These are phyloP conservation scores for Spatholobus suberectus DNA, from an alignment of 306 rosid species.

Conservation along the genomic window DNA sequence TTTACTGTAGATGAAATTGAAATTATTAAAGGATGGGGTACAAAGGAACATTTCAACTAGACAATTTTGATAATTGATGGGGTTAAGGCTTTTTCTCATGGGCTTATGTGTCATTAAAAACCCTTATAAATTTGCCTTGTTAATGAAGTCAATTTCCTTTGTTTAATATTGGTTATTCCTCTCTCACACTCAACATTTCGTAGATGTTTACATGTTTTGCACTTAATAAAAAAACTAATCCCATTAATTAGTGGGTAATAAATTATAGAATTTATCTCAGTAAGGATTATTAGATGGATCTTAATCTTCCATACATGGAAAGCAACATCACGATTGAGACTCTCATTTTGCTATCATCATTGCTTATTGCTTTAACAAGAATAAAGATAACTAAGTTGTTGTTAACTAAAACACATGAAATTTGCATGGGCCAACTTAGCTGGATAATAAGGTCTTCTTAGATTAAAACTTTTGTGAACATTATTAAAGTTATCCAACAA, in stretches of 20 bases:
- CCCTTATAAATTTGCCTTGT: constrained; percentile 43
- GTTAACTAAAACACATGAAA: constrained; percentile 60
- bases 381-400: constrained; percentile 63
- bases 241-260: constrained; percentile 27
- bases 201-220: constrained; percentile 21
- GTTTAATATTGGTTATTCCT: background rate
- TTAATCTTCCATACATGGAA: constrained; percentile 67
- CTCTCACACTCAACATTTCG: too few relatives aligned
- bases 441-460: constrained; percentile 66
- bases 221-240: constrained; percentile 35
- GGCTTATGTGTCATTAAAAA: constrained; percentile 37
- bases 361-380: constrained; percentile 55
- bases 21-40: constrained; percentile 69
- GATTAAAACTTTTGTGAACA: constrained; percentile 47
- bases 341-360: constrained; percentile 66
- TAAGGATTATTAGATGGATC: constrained; percentile 53
- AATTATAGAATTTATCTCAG: constrained; percentile 29
- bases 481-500: constrained; percentile 49
- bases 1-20: too few relatives aligned
- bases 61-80: constrained; percentile 68
- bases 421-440: constrained; percentile 77
- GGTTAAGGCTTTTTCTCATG: constrained; percentile 38
- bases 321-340: constrained; percentile 62
- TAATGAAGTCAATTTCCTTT: constrained; percentile 44
- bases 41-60: constrained; percentile 72